These are phyloP conservation scores for Candida orba DNA, from an alignment of 805 yeast species.

Conservation along the genomic window DNA sequence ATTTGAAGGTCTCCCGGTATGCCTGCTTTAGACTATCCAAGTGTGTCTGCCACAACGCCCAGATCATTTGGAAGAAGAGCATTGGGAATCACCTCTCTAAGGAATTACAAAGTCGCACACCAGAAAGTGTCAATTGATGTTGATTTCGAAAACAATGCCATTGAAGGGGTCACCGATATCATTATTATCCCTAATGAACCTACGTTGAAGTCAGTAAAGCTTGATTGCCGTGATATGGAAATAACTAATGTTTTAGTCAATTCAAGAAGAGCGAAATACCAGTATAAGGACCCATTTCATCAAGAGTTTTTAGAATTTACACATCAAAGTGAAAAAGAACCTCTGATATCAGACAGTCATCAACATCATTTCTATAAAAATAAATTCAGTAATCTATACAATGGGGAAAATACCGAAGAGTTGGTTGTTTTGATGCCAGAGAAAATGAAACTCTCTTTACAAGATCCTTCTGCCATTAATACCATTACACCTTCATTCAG, in stretches of 20 bases:
- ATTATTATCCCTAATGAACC: conserved; percentile 68
- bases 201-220: conserved; percentile 46
- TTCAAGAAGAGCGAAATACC: conserved; percentile 46
- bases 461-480: conserved; percentile 36
- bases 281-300: conserved; percentile 46
- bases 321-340: conserved; percentile 13
- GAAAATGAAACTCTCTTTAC: conserved; percentile 51
- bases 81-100: not conserved
- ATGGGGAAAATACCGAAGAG: conserved; percentile 56
- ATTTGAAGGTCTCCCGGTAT: not conserved
- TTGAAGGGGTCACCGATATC: conserved; percentile 75
- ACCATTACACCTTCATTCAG: conserved; percentile 31
- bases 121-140: conserved; percentile 78
- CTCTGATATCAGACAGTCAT: conserved; percentile 23
- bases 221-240: conserved; percentile 76
- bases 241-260: conserved; percentile 62
- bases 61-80: conserved; percentile 8
- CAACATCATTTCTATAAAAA: conserved; percentile 57
- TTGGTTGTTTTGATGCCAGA: conserved; percentile 59
- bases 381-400: conserved; percentile 45
- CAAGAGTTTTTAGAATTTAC: conserved; percentile 30
- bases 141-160: conserved; percentile 52
- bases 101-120: conserved; percentile 66
- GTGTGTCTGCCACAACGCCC: conserved; percentile 15
- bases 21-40: conserved; percentile 17